Evolutionary conservation across 2,329 filamentous ascomycete genomes (phyloP).

Genomic region (Sclerotinia minor): DNA sequence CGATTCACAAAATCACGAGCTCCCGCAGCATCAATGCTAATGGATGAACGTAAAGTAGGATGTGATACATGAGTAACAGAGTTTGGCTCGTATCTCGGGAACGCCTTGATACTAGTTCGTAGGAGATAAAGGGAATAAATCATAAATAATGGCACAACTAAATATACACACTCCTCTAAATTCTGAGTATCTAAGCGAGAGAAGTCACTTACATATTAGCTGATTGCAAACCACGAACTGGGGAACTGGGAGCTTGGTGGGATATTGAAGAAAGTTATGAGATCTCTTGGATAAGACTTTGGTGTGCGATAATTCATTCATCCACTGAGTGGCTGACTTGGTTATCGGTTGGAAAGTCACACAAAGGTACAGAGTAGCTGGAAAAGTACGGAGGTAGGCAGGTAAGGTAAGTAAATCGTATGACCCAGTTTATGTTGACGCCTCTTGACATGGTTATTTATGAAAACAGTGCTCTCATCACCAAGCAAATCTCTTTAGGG

Average conservation of each 20-base stretch:
- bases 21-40: background rate
- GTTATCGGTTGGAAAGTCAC: background rate
- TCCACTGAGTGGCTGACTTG: background rate
- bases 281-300: background rate
- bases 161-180: background rate
- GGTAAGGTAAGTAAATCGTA: background rate
- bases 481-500: constrained; percentile 8
- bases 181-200: background rate
- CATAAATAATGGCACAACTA: background rate
- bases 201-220: background rate
- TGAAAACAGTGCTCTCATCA: constrained; percentile 2
- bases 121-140: background rate
- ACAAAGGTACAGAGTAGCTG: background rate
- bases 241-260: background rate
- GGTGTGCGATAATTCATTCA: background rate
- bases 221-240: background rate
- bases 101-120: background rate
- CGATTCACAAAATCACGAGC: background rate
- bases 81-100: constrained; percentile 19
- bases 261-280: background rate
- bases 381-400: background rate
- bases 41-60: constrained; percentile 4
- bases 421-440: constrained; percentile 21
- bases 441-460: constrained; percentile 19
- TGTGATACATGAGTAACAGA: background rate